Conservation (phyloP, 2,329 filamentous ascomycete species). For the Cercospora canescens region DNA sequence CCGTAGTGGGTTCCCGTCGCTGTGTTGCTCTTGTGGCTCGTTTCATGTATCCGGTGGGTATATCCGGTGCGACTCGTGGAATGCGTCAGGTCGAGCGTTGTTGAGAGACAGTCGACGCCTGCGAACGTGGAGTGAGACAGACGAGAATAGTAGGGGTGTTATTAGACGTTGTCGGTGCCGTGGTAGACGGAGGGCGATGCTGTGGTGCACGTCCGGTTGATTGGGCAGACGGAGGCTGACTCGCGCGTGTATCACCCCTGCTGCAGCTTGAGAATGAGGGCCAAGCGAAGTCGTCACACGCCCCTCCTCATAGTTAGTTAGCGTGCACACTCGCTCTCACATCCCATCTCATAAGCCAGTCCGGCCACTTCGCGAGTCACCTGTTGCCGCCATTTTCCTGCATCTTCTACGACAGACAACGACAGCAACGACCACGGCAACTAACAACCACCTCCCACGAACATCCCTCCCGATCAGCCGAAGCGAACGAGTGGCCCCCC, state of each 20-base stretch:
- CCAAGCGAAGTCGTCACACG: background rate
- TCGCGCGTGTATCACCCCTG: background rate
- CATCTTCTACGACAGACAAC: background rate
- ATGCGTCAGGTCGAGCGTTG: background rate
- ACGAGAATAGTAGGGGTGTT: background rate
- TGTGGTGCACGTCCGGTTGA: background rate
- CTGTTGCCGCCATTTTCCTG: background rate
- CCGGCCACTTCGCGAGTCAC: background rate
- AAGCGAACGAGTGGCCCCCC: background rate
- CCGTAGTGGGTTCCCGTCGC: background rate
- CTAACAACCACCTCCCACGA: background rate
- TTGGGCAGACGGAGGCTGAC: background rate
- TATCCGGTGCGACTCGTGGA: background rate
- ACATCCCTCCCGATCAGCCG: background rate
- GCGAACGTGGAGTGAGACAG: background rate
- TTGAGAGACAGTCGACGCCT: background rate
- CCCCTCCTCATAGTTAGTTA: no score
- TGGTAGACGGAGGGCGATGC: background rate
- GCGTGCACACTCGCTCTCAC: background rate
- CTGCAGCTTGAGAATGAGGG: background rate
- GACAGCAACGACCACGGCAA: background rate
- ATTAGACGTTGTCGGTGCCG: conserved; percentile 1
- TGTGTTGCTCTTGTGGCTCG: background rate
- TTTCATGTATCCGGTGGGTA: background rate
- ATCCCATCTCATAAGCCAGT: background rate